Evolutionary conservation across 495 filamentous ascomycete genomes (phyloP), one percentile per base, ranked within the genome.

Genomic region (Talaromyces wortmannii): DNA sequence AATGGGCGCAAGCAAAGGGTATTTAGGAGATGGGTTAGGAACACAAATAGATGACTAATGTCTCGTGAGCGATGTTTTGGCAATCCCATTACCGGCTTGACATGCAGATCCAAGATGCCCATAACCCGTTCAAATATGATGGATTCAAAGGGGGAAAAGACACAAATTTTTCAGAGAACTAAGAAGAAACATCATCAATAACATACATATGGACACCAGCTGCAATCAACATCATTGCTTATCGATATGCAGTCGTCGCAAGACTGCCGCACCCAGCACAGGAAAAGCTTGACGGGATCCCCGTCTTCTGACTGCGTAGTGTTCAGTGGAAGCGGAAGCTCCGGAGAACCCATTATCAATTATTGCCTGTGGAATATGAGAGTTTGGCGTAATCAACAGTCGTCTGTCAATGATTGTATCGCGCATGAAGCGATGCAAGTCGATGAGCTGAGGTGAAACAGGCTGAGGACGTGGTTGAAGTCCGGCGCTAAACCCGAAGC

Each of bases 141-240:
- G 50, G 44, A 17, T 23, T 18, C 50, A 32, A 44, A 51, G 33
- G 52, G 30, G n/a, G 46, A 52, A 5, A 29, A 50, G 31, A 6
- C 45, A 52, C 29, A 29, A 7, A 48, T 8, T 12, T 4, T 45
- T 10, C 48, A 40, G 40, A 53, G 11, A 33, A 13, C 29, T 51
- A 52, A 59, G n/a, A 40, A 51, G 13, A 18, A 40, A 49, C 15
- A 33, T 57, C 44, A 46, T 5, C 42, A 42, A 29, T 43, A 13
- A 71, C 77, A 53, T 71, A 82, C 78, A 59, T 75, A 67, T n/a
- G 78, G 65, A 62, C 79, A 82, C 79, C 79, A 82, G 45, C 78
- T 78, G 66, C 79, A 82, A 29, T 63, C 59, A 11, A 66, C 57
- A 52, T 66, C 61, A 7, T 70, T 67, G 32, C 62, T 48, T 32